A percentile compares a stretch with the other conserved stretches of the same genome.
Conservation (phyloP, 148 eudicot species). For the Rhododendron williamsianum region DNA sequence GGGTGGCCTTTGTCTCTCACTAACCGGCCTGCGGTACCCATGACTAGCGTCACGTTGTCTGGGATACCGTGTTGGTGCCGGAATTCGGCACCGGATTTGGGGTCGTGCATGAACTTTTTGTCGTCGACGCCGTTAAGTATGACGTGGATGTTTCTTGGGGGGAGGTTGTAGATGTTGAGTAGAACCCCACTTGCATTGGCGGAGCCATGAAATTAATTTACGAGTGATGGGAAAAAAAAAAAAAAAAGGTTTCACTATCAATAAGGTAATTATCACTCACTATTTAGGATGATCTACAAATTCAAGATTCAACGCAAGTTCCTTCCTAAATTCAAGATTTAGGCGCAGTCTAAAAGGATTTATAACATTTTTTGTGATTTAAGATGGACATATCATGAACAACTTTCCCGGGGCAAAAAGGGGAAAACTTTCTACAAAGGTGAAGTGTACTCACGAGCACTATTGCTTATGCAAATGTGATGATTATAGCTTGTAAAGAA, state of each 20-base stretch:
- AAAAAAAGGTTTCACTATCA: too few relatives aligned
- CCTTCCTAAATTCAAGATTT: too few relatives aligned
- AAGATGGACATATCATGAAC: too few relatives aligned
- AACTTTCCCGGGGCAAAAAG: too few relatives aligned
- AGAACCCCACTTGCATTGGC: slow-evolving; percentile 10
- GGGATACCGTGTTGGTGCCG: slow-evolving; percentile 17
- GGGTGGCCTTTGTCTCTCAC: slow-evolving; percentile 43
- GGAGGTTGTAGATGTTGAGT: slow-evolving; percentile 20
- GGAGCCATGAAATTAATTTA: too few relatives aligned
- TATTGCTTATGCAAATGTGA: slow-evolving; percentile 28
- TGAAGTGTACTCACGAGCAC: slow-evolving; percentile 10
- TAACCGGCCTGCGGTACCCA: slow-evolving; percentile 37
- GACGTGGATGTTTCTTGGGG: slow-evolving; percentile 25
- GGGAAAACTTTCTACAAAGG: background rate
- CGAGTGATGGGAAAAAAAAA: background rate
- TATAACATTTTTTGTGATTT: too few relatives aligned
- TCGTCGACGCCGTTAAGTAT: slow-evolving; percentile 39
- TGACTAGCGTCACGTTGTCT: slow-evolving; percentile 16
- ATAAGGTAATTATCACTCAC: too few relatives aligned
- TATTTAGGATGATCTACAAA: too few relatives aligned
- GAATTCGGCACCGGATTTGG: too few relatives aligned
- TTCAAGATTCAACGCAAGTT: too few relatives aligned
- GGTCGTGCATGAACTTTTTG: slow-evolving; percentile 11
- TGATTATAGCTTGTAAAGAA: slow-evolving; percentile 30
- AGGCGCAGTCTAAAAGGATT: too few relatives aligned